Percentiles rank a stretch among this genome's conserved stretches.
Conservation (phyloP, 1,139 yeast species). For the Lodderomyces orthopsilosis region DNA sequence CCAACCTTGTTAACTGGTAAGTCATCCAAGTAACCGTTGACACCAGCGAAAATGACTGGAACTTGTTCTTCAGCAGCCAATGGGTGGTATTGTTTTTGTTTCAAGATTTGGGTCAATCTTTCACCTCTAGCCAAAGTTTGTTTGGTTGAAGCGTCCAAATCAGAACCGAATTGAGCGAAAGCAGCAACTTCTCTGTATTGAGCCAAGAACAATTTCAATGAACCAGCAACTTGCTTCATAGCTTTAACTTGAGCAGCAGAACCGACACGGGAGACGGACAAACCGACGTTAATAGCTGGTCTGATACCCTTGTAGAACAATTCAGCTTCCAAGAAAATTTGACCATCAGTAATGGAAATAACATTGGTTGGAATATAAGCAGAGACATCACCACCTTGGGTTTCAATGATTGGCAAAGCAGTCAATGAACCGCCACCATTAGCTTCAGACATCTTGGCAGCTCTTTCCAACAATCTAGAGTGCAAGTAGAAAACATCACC, state of each 20-base stretch:
- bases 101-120: constrained; percentile 98
- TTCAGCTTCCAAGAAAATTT: constrained; percentile 98
- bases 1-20: constrained; percentile 83
- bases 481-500: constrained; percentile 97
- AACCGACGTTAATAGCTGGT: constrained; percentile 99
- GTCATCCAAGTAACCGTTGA: constrained; percentile 95
- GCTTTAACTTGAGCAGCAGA: constrained; percentile 99
- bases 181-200: constrained; percentile 99
- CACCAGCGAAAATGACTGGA: constrained; percentile 98
- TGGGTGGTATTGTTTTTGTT: constrained; percentile 97
- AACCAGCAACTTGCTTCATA: constrained; percentile 99
- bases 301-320: constrained; percentile 99
- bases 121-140: constrained; percentile 99
- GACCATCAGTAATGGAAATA: constrained; percentile 96
- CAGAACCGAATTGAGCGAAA: constrained; percentile 99
- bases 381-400: constrained; percentile 99
- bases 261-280: constrained; percentile 99
- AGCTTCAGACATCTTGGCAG: constrained; percentile 92
- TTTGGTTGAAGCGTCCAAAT: constrained; percentile 99
- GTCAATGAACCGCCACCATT: constrained; percentile 94
- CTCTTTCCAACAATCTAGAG: constrained; percentile 95
- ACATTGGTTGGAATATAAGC: constrained; percentile 97
- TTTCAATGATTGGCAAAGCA: constrained; percentile 94
- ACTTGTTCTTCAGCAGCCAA: constrained; percentile 99
- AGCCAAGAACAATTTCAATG: constrained; percentile 99